Percentiles rank a stretch among this genome's conserved stretches.
phyloP scores from a whole-genome alignment of 768 basidiomycete genomes.

The Dictyophora rubrovolvata region DNA sequence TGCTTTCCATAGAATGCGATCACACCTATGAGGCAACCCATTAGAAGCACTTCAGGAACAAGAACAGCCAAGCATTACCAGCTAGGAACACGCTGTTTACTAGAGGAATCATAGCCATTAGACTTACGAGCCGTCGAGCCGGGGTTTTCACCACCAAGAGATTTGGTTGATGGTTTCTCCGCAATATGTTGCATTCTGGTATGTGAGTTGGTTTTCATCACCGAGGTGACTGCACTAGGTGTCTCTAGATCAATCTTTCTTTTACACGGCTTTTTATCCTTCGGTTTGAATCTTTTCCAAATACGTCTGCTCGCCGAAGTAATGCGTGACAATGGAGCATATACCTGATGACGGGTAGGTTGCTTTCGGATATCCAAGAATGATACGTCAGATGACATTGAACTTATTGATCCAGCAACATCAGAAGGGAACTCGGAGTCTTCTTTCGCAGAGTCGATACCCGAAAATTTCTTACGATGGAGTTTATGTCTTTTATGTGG shows the following conservation, averaged over 20 bases:
- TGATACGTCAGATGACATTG: neutral
- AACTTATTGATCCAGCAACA: neutral
- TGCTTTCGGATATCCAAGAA: neutral
- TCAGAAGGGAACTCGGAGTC: neutral
- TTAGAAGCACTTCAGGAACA: neutral
- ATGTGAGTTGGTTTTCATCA: neutral
- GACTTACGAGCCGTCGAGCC: conserved; percentile 23
- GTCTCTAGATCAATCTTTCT: neutral
- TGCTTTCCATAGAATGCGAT: conserved; percentile 75
- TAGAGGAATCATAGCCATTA: conserved; percentile 69
- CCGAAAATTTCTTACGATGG: neutral
- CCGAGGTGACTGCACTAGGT: neutral
- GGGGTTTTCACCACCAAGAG: conserved; percentile 17
- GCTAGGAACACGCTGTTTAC: conserved; percentile 75
- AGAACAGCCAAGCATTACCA: conserved; percentile 39
- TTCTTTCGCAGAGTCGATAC: conserved; percentile 8
- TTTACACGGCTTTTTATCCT: neutral
- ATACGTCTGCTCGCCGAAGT: neutral
- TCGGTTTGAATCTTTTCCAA: neutral
- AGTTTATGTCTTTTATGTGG: conserved; percentile 31
- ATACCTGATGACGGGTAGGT: neutral
- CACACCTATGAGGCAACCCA: conserved; percentile 46
- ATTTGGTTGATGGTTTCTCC: neutral
- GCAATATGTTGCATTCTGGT: neutral
- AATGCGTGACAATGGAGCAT: neutral